Evolutionary conservation across 208 protist genomes (phyloP), one percentile per base, ranked within the genome.

Genomic region (Crithidia mellificae): DNA sequence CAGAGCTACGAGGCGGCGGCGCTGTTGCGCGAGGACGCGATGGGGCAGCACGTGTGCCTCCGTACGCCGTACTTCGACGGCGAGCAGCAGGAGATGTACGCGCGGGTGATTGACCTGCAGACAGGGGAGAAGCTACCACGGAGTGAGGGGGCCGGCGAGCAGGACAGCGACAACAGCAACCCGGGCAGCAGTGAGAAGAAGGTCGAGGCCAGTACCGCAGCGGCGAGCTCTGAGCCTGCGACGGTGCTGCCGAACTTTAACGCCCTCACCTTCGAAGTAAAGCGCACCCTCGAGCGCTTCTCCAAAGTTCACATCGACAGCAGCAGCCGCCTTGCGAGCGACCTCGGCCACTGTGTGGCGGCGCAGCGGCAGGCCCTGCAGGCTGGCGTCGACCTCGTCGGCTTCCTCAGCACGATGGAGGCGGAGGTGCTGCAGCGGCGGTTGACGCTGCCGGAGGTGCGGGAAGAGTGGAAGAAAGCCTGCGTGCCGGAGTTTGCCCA

Each of bases 331-430:
- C 63, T 87, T 43, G 41, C 51, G 24, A 62, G 68, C 25, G 82
- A 62, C 5, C 59, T 91, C 0, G 47, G 44, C 12, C 56, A 68
- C 14, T 85, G 78, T 58, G 68, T 81, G 3, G 66, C 62, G 32
- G 79, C 82, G 32, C 68, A 88, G 63, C 51, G 59, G n/a, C 38
- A 27, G 22, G 50, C 69, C 7, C 55, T 91, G 47, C 65, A 78
- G 43, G 49, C 64, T 14, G 52, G 71, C 29, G 74, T 71, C 24
- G 68, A 86, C 22, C 69, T 85, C 7, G 56, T 85, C 2, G 69
- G 80, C 19, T 87, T 91, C 27, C 63, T 91, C 6, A 68, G 62
- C 30, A 77, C 73, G n/a, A 83, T 87, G 67, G 85, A 91, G 51
- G 59, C 76, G 20, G 74, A 87, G 64, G 57, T 91, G 49, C 66